phyloP scores from a whole-genome alignment of 2,329 filamentous ascomycete genomes.

The Ophiocordyceps polyrhachis-furcata region DNA sequence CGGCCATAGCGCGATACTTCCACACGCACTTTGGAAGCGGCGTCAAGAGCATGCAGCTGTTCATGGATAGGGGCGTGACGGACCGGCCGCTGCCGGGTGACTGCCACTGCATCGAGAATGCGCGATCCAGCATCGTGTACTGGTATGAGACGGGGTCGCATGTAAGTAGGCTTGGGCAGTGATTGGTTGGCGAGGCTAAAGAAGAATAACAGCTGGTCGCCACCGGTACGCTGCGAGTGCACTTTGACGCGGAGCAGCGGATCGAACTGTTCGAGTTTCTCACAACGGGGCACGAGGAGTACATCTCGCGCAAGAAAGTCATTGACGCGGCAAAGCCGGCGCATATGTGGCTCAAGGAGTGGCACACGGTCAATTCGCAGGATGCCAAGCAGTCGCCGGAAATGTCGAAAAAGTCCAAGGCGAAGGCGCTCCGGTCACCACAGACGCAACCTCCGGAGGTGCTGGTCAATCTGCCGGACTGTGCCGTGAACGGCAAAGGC shows the following conservation, averaged over 20 bases:
- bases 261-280: constrained; percentile 75
- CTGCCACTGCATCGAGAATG: constrained; percentile 57
- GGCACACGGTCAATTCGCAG: constrained; percentile 37
- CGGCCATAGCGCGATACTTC: constrained; percentile 75
- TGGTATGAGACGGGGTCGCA: constrained; percentile 75
- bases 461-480: constrained; percentile 37
- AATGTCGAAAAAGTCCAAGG: constrained; percentile 48
- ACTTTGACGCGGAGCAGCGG: constrained; percentile 62
- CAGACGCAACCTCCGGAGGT: constrained; percentile 37
- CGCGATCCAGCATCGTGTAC: constrained; percentile 65
- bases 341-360: constrained; percentile 48
- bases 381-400: constrained; percentile 43
- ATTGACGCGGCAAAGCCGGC: constrained; percentile 42
- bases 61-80: constrained; percentile 48
- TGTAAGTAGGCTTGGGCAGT: constrained; percentile 27
- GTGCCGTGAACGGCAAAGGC: constrained; percentile 37
- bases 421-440: constrained; percentile 39
- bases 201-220: constrained; percentile 49
- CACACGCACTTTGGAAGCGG: constrained; percentile 77
- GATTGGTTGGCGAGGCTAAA: constrained; percentile 8
- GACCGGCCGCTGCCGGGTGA: constrained; percentile 41
- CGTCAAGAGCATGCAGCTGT: constrained; percentile 68
- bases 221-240: constrained; percentile 56
- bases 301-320: constrained; percentile 50
- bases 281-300: constrained; percentile 63